Percentiles rank a stretch among this genome's conserved stretches.
Conservation (phyloP, 495 filamentous ascomycete genomes). For the Penicillium tannophilum region DNA sequence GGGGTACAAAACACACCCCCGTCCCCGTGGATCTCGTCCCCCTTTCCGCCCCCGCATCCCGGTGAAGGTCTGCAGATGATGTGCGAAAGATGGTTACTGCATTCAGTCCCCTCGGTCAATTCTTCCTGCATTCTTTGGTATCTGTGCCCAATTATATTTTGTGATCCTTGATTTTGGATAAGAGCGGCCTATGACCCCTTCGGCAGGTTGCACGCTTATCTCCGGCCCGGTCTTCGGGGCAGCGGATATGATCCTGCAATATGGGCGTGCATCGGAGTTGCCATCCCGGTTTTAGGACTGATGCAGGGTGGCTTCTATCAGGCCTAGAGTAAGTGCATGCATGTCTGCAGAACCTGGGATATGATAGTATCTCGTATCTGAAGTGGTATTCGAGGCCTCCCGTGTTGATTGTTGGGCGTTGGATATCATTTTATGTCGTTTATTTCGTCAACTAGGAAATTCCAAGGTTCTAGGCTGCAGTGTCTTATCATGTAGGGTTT, state of each 20-base stretch:
- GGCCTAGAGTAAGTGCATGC: not conserved
- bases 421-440: not conserved
- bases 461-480: not conserved
- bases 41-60: slow-evolving; percentile 20
- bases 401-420: too few relatives aligned
- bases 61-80: slow-evolving; percentile 28
- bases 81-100: slow-evolving; percentile 10
- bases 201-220: slow-evolving; percentile 7
- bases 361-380: too few relatives aligned
- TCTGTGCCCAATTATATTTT: slow-evolving; percentile 12
- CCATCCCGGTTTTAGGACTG: not conserved
- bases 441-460: not conserved
- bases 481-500: not conserved
- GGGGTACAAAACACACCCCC: not conserved
- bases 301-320: not conserved
- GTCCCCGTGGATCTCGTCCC: slow-evolving; percentile 7
- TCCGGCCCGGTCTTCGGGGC: not conserved
- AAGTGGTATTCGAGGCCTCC: too few relatives aligned
- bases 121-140: slow-evolving; percentile 5
- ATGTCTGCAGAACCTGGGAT: not conserved
- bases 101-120: not conserved
- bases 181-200: not conserved
- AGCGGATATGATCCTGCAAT: slow-evolving; percentile 1
- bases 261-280: not conserved
- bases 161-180: slow-evolving; percentile 7